These are phyloP conservation scores for Pichia sp. DNA, from an alignment of 1,139 yeast species.

Conservation along the genomic window DNA sequence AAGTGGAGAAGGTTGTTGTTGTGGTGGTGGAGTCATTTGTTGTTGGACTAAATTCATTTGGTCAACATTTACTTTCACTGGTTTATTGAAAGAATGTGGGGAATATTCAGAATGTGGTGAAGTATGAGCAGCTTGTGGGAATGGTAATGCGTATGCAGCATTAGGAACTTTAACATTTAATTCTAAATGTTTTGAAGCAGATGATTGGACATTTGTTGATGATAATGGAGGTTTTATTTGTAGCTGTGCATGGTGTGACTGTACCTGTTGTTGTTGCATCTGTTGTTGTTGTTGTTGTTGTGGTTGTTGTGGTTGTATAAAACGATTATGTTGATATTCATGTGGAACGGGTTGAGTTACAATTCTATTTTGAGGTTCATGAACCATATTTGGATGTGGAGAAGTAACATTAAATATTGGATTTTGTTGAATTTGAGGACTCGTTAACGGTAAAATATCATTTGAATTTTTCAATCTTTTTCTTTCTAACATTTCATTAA, in stretches of 20 bases:
- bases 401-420: constrained; percentile 17
- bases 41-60: constrained; percentile 3
- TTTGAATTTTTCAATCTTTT: constrained; percentile 46
- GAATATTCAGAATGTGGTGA: constrained; percentile 15
- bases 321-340: constrained; percentile 16
- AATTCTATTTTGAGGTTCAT: constrained; percentile 17
- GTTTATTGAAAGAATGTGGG: constrained; percentile 11
- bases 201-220: neutral
- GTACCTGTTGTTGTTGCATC: neutral
- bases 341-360: constrained; percentile 20
- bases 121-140: constrained; percentile 17
- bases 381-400: constrained; percentile 14
- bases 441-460: too few species aligned
- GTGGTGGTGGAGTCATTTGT: constrained; percentile 15
- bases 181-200: neutral
- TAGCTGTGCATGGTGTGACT: constrained; percentile 2
- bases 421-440: constrained; percentile 15
- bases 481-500: constrained; percentile 73
- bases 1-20: constrained; percentile 14
- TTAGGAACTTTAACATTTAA: constrained; percentile 7
- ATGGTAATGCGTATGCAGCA: constrained; percentile 9
- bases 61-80: constrained; percentile 3
- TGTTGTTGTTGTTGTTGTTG: too few species aligned
- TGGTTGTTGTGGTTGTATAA: neutral
- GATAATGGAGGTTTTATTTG: constrained; percentile 4